Percentiles rank a stretch among this genome's conserved stretches.
phyloP scores from a whole-genome alignment of 805 yeast species.

The Metschnikowia proteae region DNA sequence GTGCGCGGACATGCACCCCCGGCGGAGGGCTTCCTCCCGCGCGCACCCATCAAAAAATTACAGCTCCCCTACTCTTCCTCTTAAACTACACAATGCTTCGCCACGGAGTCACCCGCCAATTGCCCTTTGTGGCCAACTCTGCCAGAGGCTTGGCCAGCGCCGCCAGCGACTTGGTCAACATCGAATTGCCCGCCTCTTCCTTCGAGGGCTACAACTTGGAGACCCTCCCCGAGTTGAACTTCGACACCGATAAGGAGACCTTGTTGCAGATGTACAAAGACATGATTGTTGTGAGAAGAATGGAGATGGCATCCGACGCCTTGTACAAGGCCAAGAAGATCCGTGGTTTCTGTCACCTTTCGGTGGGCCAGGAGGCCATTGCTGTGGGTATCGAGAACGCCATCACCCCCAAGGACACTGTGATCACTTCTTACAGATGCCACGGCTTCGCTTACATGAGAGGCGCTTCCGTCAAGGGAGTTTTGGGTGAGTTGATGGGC shows the following conservation, averaged over 20 bases:
- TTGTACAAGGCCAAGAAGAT: conserved; percentile 97
- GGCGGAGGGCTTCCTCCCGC: conserved; percentile 24
- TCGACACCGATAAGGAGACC: conserved; percentile 75
- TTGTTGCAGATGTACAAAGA: conserved; percentile 93
- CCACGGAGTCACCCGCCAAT: conserved; percentile 16
- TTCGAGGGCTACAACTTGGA: conserved; percentile 83
- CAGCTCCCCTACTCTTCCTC: neutral
- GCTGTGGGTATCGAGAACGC: conserved; percentile 99
- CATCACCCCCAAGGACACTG: conserved; percentile 75
- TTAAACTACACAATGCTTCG: conserved; percentile 14
- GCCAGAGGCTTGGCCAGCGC: conserved; percentile 37
- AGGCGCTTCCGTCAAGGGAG: conserved; percentile 87
- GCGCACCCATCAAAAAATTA: conserved; percentile 3
- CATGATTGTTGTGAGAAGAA: conserved; percentile 89
- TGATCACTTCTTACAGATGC: conserved; percentile 97
- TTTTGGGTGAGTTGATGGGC: conserved; percentile 96
- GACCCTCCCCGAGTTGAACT: conserved; percentile 59
- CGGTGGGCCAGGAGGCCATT: conserved; percentile 98
- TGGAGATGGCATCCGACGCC: conserved; percentile 99
- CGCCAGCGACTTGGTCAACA: conserved; percentile 37
- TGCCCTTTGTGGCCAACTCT: conserved; percentile 20
- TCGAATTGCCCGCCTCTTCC: conserved; percentile 72
- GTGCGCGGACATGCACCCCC: conserved; percentile 19
- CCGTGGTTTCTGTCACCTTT: conserved; percentile 98
- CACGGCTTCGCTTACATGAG: conserved; percentile 98